Percentiles rank a stretch among this genome's conserved stretches.
phyloP scores from a whole-genome alignment of 1,284 basidiomycete species.

The Austropuccinia psidii region DNA sequence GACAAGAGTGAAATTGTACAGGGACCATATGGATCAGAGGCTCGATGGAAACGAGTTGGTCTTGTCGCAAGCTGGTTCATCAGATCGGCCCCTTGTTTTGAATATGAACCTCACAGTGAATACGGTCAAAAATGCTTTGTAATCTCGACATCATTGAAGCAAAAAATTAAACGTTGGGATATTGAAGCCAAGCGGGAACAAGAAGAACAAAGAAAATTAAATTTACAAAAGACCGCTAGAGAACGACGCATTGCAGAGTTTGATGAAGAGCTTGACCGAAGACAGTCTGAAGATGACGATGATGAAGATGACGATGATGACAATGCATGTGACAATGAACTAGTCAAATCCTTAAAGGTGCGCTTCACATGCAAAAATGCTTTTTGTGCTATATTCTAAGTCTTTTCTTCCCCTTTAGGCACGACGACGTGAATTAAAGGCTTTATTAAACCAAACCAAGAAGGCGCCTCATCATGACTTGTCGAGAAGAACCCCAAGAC shows the following conservation, averaged over 20 bases:
- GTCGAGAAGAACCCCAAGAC: conserved; percentile 46
- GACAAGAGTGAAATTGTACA: not conserved
- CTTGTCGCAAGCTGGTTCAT: conserved; percentile 65
- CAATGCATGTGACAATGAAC: conserved; percentile 60
- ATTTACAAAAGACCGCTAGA: not conserved
- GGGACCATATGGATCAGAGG: not conserved
- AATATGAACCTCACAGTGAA: conserved; percentile 51
- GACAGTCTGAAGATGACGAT: conserved; percentile 26
- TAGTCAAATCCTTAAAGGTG: conserved; percentile 70
- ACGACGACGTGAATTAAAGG: conserved; percentile 36
- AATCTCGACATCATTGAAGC: conserved; percentile 47
- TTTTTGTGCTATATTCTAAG: conserved; percentile 56
- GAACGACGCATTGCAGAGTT: conserved; percentile 38
- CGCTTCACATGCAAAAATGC: conserved; percentile 35
- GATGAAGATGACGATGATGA: conserved; percentile 54
- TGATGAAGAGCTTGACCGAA: conserved; percentile 45
- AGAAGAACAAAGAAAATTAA: conserved; percentile 10
- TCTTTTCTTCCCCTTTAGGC: not conserved
- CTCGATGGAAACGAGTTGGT: conserved; percentile 64
- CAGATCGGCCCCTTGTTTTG: conserved; percentile 66
- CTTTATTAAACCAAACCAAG: conserved; percentile 42
- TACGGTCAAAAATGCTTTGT: conserved; percentile 5
- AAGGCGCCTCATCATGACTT: conserved; percentile 34
- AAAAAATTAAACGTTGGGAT: conserved; percentile 64
- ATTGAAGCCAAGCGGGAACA: conserved; percentile 54